Evolutionary conservation across 192 early-diverging fungal species (phyloP), one percentile per base, ranked within the genome.

Genomic region (Gryganskiella cystojenkinii): DNA sequence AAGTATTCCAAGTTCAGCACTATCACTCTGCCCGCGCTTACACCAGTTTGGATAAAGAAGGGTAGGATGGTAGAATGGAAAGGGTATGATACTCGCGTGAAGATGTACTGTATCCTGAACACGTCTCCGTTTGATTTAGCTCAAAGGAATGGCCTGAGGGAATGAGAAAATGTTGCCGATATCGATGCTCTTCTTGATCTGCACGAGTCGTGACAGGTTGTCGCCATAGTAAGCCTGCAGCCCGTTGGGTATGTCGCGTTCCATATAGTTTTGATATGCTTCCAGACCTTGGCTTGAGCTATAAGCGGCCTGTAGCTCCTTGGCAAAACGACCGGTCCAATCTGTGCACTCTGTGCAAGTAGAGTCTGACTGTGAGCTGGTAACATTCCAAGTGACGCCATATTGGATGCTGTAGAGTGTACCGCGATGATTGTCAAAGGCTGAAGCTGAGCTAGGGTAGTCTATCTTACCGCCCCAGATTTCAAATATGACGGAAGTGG

Each of bases 261-360:
- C 76, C 6, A 64, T 58, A 47, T 66, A 71, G 61, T 70, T 70
- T 28, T 68, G 64, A n/a, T 76, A 68, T 1, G 67, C 67, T 33
- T 70, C 59, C 8, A 70, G 59, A 50, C 19, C 37, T 30, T 4
- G 43, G 31, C 40, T 28, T 44, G 66, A 68, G 5, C 46, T 43
- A 34, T 57, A 68, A 15, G 61, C 56, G 8, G 17, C 27, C 25
- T 68, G 49, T 25, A 76, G 43, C 8, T 62, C 44, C 54, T 56
- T 61, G 20, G 46, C 40, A 6, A 76, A 57, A 13, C 25, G 7
- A 15, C 34, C 33, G 10, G 60, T 17, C 59, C 60, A 40, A 2
- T 54, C 15, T 24, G 63, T 10, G 46, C 73, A 76, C 22, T 60
- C 15, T 11, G 9, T 17, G 20, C 44, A 20, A 19, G 19, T 19